Base-by-base conservation (phyloP, 805 yeast genomes). In the Wickerhamiella kazuoi region DNA sequence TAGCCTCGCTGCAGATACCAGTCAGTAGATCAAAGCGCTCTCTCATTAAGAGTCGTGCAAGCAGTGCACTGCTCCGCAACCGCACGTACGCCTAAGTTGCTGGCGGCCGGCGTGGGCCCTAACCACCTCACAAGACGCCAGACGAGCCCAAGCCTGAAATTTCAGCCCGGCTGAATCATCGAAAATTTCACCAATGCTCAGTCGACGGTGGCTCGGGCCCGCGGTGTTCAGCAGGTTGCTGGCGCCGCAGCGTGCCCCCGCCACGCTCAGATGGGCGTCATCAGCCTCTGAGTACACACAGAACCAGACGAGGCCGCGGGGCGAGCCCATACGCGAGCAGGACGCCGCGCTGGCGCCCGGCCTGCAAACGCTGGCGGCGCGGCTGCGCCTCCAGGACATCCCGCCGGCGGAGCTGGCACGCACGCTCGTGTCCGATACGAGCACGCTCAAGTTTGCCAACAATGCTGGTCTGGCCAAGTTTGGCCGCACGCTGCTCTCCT, bases 391-490 rank as follows among this genome's bases (percentile, higher is more conserved):
- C 38, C 33, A 17, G 15, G 49, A 61, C 19, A 79, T 71, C 51
- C 56, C 74, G 41, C 64, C 68, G 30, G 65, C 83, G 11, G 73
- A 87, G 1, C 66, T 90, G 44, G 86, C 94, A 1, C 78, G 86
- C 52, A 72, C 90, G 33, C 67, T 90, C 46, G 79, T 86, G 39
- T 73, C 84, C 49, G 50, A 57, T 41, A 55, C 51, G 20, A 56
- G 59, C 47, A 61, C 39, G 52, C 61, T 58, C 41, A 69, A 69
- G 13, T 65, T 66, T 44, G 78, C 75, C 15, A 79, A 80, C 58
- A 87, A 90, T 57, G 67, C 67, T 41, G 90, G 93, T 4, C 67
- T 87, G 53, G 71, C 79, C 42, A 70, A 73, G n/a, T 75, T 87
- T 53, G 98, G 98, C 37, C 73, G 76, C 51, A 74, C 76, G 43